Evolutionary conservation across 1,139 yeast species (phyloP).

Genomic region (Candida pseudoviswanathii): DNA sequence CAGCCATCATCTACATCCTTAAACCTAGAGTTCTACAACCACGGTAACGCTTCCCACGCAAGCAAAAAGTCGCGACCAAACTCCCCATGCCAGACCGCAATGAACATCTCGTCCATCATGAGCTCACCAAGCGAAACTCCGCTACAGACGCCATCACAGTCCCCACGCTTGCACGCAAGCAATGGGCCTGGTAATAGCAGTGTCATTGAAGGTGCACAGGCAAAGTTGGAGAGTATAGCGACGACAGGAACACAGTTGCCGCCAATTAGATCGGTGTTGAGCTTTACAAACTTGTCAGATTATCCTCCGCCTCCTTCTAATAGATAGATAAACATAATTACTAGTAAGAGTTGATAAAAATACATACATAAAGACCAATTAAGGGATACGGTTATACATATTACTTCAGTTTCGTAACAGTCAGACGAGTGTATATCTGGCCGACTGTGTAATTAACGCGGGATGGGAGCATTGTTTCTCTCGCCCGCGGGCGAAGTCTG

Average conservation of each 20-base stretch:
- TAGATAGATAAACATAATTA: neutral
- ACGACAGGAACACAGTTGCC: conserved; percentile 46
- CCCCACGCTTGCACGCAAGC: conserved; percentile 41
- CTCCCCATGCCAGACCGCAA: conserved; percentile 31
- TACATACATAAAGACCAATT: neutral
- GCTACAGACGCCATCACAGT: conserved; percentile 43
- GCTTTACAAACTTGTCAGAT: conserved; percentile 25
- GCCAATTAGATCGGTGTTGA: conserved; percentile 45
- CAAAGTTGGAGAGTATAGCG: conserved; percentile 36
- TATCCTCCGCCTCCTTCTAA: conserved; percentile 11
- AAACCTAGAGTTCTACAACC: conserved; percentile 31
- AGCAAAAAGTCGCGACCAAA: conserved; percentile 44
- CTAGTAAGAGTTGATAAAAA: neutral
- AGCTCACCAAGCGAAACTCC: conserved; percentile 23
- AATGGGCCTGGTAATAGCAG: conserved; percentile 9
- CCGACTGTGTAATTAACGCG: too few species aligned
- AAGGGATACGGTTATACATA: neutral
- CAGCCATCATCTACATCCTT: conserved; percentile 24
- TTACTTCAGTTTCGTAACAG: neutral
- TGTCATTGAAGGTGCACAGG: conserved; percentile 24
- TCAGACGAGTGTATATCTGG: neutral
- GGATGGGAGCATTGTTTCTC: too few species aligned
- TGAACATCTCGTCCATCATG: conserved; percentile 14
- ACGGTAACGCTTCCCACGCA: conserved; percentile 13
- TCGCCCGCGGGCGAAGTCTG: too few species aligned